Conservation (phyloP, 2,329 filamentous ascomycete species). For the Exophiala spinifera region DNA sequence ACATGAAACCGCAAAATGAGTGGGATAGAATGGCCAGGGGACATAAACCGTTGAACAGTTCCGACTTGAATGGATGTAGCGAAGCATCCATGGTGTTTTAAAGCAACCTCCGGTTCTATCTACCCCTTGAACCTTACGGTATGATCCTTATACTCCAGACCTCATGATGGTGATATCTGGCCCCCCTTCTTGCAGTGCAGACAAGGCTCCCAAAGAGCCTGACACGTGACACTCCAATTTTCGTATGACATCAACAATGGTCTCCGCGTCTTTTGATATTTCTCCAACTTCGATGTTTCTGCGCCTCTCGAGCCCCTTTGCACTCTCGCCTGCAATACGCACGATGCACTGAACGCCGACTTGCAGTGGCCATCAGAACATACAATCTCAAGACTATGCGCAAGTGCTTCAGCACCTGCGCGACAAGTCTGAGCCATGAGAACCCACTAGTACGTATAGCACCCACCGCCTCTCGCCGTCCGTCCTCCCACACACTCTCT, state of each 20-base stretch:
- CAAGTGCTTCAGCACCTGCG: slow-evolving; percentile 29
- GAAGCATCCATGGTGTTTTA: no score
- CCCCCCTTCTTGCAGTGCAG: neutral
- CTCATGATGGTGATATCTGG: neutral
- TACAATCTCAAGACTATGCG: slow-evolving; percentile 22
- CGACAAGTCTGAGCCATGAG: slow-evolving; percentile 59
- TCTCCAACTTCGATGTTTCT: neutral
- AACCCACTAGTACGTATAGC: slow-evolving; percentile 74
- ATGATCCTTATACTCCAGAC: neutral
- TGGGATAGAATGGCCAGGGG: neutral
- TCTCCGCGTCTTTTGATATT: neutral
- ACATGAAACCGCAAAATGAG: slow-evolving; percentile 14
- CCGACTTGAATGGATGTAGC: no score
- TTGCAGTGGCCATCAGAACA: neutral
- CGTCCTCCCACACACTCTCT: neutral
- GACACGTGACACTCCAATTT: neutral
- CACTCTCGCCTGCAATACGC: neutral
- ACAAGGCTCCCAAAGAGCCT: neutral
- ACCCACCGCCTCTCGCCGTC: neutral
- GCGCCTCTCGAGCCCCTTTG: neutral
- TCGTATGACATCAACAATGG: neutral
- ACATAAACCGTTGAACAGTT: no score
- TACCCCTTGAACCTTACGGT: no score
- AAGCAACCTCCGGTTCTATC: no score
- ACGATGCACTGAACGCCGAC: neutral